Percentiles rank a stretch among this genome's conserved stretches.
These are phyloP conservation scores for Zanthoxylum bungeanum DNA, from an alignment of 345 rosid species.

Conservation along the genomic window DNA sequence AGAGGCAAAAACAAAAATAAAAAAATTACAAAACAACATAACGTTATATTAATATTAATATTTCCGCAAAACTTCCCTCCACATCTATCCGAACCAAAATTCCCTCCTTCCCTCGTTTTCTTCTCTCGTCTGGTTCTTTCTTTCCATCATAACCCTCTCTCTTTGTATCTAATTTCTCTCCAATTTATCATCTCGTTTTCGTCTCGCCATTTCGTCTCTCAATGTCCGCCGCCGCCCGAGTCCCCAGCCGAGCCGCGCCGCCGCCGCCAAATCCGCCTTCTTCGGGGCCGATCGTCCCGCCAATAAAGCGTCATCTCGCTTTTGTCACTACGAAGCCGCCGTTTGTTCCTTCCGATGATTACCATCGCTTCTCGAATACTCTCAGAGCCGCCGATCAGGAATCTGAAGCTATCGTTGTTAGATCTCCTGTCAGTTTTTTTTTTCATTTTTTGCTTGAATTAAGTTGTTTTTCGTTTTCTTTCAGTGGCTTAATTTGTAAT, in stretches of 20 bases:
- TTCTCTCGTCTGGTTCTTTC: constrained; percentile 24
- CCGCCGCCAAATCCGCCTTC: constrained; percentile 29
- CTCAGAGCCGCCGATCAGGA: constrained; percentile 45
- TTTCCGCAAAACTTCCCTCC: constrained; percentile 53
- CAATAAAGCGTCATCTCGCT: constrained; percentile 65
- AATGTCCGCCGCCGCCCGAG: constrained; percentile 58
- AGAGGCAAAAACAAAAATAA: not conserved
- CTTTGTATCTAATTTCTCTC: constrained; percentile 15
- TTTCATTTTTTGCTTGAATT: not conserved
- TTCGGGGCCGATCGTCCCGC: constrained; percentile 58
- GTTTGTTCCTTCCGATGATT: constrained; percentile 59
- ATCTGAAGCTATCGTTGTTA: constrained; percentile 56
- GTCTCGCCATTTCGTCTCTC: constrained; percentile 5
- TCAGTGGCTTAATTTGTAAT: constrained; percentile 6
- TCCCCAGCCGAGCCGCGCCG: constrained; percentile 36
- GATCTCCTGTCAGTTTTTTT: constrained; percentile 69
- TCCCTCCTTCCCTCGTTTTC: constrained; percentile 79
- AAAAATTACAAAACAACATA: not conserved
- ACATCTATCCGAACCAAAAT: constrained; percentile 63
- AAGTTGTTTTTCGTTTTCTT: not conserved
- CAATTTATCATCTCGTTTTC: not conserved
- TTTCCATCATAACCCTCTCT: constrained; percentile 11
- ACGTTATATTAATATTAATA: not conserved
- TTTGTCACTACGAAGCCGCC: constrained; percentile 76
- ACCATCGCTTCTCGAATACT: constrained; percentile 52